Percentiles rank a stretch among this genome's conserved stretches.
Conservation (phyloP, 1,284 basidiomycete species). For the Gastroboletus turbinatus region DNA sequence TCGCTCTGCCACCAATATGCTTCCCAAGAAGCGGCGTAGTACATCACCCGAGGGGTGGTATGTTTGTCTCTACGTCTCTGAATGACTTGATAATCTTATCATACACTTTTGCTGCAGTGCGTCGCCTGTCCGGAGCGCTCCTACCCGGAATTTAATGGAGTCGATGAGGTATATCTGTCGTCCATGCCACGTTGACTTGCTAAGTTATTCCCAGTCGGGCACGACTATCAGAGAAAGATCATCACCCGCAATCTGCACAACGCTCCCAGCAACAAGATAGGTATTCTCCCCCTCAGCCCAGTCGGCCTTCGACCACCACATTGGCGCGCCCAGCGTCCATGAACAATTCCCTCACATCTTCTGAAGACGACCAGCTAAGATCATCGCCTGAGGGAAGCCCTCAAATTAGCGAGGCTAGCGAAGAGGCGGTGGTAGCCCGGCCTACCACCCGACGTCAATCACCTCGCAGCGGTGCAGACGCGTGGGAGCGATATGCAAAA, state of each 20-base stretch:
- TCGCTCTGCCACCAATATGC: slow-evolving; percentile 29
- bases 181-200: not conserved
- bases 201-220: slow-evolving; percentile 23
- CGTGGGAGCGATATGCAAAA: slow-evolving; percentile 35
- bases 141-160: slow-evolving; percentile 23
- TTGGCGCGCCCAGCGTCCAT: slow-evolving; percentile 17
- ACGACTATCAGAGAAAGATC: slow-evolving; percentile 22
- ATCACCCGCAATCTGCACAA: slow-evolving; percentile 8
- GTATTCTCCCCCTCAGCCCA: slow-evolving; percentile 1
- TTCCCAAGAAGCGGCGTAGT: slow-evolving; percentile 35
- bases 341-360: slow-evolving; percentile 26
- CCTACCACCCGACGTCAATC: slow-evolving; percentile 26
- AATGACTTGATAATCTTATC: slow-evolving; percentile 12
- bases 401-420: slow-evolving; percentile 35
- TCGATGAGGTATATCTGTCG: slow-evolving; percentile 28
- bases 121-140: slow-evolving; percentile 10
- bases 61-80: slow-evolving; percentile 10
- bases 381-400: slow-evolving; percentile 32
- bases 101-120: slow-evolving; percentile 12
- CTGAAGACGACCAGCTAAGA: slow-evolving; percentile 32
- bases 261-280: slow-evolving; percentile 12
- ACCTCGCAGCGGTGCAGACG: slow-evolving; percentile 29
- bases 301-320: slow-evolving; percentile 7
- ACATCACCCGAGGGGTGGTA: slow-evolving; percentile 33
- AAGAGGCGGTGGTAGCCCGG: slow-evolving; percentile 19